Conservation (phyloP, 139 green algal genomes). For the Chlamydomonas urium region DNA sequence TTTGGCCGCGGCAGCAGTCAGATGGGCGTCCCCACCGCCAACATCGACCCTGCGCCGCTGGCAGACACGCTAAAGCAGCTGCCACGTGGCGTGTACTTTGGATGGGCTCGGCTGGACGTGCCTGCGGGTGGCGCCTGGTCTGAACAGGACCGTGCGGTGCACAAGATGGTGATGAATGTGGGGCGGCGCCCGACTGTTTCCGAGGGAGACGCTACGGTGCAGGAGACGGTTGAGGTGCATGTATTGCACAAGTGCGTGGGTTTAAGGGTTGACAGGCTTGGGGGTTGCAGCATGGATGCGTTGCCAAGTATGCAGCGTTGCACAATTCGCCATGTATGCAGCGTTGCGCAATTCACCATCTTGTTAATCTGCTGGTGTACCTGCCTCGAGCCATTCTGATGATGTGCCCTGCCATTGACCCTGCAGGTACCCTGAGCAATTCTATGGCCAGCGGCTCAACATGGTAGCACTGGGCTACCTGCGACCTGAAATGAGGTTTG, state of each 20-base stretch:
- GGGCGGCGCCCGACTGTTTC: constrained; percentile 81
- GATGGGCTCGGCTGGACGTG: constrained; percentile 56
- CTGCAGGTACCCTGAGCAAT: constrained; percentile 32
- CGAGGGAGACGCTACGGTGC: constrained; percentile 42
- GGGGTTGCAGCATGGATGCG: no score
- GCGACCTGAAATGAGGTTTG: constrained; percentile 80
- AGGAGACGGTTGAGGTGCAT: constrained; percentile 79
- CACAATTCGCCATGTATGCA: no score
- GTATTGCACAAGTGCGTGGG: constrained; percentile 70
- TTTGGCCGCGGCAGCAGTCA: constrained; percentile 85
- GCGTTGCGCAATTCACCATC: no score
- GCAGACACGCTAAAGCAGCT: constrained; percentile 45
- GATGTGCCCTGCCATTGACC: no score
- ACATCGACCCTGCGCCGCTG: constrained; percentile 66
- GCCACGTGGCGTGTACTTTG: constrained; percentile 87
- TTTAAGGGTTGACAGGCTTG: no score
- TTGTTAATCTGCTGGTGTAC: no score
- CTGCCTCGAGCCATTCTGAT: no score
- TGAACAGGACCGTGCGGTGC: constrained; percentile 49
- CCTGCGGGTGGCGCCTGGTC: constrained; percentile 19
- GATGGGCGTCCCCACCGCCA: constrained; percentile 88
- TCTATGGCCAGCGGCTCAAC: constrained; percentile 50
- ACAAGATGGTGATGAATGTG: constrained; percentile 94
- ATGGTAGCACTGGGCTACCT: constrained; percentile 72
- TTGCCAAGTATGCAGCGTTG: no score